Evolutionary conservation across 2,329 filamentous ascomycete genomes (phyloP), one percentile per base, ranked within the genome.

Genomic region (Penicillium sp.): DNA sequence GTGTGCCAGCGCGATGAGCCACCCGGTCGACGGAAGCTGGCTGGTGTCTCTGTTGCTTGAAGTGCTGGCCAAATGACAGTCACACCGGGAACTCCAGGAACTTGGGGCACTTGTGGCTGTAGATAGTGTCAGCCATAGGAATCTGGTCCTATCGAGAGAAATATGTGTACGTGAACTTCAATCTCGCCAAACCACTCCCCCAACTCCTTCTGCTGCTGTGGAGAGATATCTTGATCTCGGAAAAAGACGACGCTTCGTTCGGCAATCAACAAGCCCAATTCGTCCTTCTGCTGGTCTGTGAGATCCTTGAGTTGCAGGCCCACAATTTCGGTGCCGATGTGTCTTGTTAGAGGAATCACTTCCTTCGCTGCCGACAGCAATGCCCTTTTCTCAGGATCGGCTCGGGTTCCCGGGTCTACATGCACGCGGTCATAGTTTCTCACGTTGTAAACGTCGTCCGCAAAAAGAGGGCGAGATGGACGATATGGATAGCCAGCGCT

Each of bases 1-100:
- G 81, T 81, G 66, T 89, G 87, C 87, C 86, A 89, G 43, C 81
- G 72, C 0, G 83, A 84, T 1, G 86, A 83, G 2, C 87, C 86
- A 25, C 85, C 86, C 0, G 86, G 86, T 20, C 82, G 77, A 50
- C 87, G 80, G 74, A 89, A 89, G 63, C 76, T 80, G 4, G 84
- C 80, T 2, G 76, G 66, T 1, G 72, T 67, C 65, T 89, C 86
- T 0, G 81, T 84, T 0, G 84, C 85, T 64, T 79, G 76, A 0
- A 89, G 77, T 30, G 80, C 85, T 0, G 87, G 87, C 87, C 86
- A 89, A 43, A 89, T 85, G 5, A 89, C 83, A 0, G 79, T 81
- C 1, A 84, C 82, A 0, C 86, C 86, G 0, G 77, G 75, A 0
- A 88, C 73, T 1, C 86, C 87, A 0, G 87, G 87, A 0, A 89